Conservation (phyloP, 129 eudicot genomes). For the Centaurea solstitialis region DNA sequence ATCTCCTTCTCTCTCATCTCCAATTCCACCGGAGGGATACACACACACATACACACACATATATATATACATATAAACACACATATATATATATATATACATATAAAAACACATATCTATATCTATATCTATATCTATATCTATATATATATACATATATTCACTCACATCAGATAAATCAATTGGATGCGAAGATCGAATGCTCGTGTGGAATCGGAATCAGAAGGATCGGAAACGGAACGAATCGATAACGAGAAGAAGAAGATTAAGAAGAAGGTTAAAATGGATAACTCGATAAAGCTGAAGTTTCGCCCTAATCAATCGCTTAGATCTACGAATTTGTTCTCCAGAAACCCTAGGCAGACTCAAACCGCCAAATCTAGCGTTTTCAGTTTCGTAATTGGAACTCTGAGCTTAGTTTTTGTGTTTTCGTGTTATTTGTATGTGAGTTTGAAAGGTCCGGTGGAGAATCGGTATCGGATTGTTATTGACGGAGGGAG, state of each 20-base stretch:
- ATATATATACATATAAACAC: neutral
- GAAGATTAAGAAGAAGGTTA: neutral
- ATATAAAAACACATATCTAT: neutral
- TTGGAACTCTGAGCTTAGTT: constrained; percentile 28
- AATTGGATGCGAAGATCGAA: constrained; percentile 86
- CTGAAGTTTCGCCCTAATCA: constrained; percentile 48
- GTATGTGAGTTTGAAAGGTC: constrained; percentile 17
- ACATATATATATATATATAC: neutral
- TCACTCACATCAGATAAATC: neutral
- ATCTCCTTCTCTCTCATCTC: constrained; percentile 36
- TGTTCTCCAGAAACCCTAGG: constrained; percentile 44
- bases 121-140: too few relatives aligned
- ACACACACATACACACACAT: too few relatives aligned
- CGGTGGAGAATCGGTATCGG: constrained; percentile 19
- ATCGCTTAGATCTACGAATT: constrained; percentile 44
- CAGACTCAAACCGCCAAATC: constrained; percentile 19
- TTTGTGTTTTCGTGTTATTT: constrained; percentile 36
- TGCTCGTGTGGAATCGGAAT: constrained; percentile 45
- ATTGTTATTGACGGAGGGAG: constrained; percentile 94
- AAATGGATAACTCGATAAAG: constrained; percentile 61
- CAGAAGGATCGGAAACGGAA: too few relatives aligned
- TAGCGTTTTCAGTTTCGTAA: constrained; percentile 13
- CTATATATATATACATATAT: too few relatives aligned
- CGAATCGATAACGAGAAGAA: neutral
- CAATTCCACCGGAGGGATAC: constrained; percentile 14